These are phyloP conservation scores for Avena insularis DNA, from an alignment of 176 grass and related monocot genomes.

Conservation along the genomic window DNA sequence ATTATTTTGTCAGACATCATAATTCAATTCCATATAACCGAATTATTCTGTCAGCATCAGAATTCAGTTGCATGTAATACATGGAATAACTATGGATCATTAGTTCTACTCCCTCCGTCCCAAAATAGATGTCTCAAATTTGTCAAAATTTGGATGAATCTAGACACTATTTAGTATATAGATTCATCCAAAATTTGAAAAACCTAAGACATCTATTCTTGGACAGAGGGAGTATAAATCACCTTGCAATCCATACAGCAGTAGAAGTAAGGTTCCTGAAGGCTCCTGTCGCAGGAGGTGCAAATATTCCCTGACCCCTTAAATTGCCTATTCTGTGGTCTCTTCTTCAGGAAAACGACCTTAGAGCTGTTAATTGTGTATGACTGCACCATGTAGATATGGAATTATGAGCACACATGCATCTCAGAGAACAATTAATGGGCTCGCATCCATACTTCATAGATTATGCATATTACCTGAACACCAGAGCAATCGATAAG, in stretches of 20 bases:
- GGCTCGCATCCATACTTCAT: conserved; percentile 24
- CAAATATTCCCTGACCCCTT: conserved; percentile 95
- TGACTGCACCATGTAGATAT: conserved; percentile 64
- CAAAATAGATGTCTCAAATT: too few species aligned
- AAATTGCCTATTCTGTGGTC: conserved; percentile 96
- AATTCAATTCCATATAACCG: conserved; percentile 11
- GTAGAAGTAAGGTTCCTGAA: conserved; percentile 96
- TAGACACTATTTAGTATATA: too few species aligned
- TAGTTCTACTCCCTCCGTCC: neutral
- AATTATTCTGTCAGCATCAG: neutral
- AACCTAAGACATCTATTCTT: too few species aligned
- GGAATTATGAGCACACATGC: conserved; percentile 44
- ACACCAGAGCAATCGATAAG: conserved; percentile 91
- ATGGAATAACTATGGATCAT: conserved; percentile 29
- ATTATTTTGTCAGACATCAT: conserved; percentile 6
- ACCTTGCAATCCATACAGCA: conserved; percentile 98
- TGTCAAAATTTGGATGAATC: too few species aligned
- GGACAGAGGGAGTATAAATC: conserved; percentile 7
- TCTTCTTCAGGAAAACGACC: conserved; percentile 97
- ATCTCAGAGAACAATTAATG: conserved; percentile 37
- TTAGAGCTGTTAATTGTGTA: conserved; percentile 99
- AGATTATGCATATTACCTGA: conserved; percentile 66
- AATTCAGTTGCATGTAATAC: conserved; percentile 15
- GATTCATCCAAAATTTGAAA: too few species aligned
- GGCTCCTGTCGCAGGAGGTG: conserved; percentile 92